phyloP scores from a whole-genome alignment of 129 eudicot genomes.

The Gnaphalium uliginosum region DNA sequence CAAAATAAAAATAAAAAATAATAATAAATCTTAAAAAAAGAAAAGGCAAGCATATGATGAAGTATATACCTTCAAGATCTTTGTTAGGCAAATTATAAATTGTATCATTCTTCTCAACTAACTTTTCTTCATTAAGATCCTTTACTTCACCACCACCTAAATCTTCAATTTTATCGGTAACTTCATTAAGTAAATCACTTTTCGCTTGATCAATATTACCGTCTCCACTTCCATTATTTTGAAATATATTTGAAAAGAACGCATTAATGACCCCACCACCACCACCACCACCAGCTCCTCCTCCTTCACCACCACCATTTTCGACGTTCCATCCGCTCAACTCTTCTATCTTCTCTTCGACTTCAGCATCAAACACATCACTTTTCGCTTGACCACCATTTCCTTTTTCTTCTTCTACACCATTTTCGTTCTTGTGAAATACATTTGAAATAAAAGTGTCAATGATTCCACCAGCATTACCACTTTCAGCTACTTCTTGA shows the following conservation, averaged over 20 bases:
- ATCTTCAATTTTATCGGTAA: constrained; percentile 13
- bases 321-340: constrained; percentile 4
- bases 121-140: constrained; percentile 28
- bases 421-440: constrained; percentile 33
- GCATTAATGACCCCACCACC: constrained; percentile 31
- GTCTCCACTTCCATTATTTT: constrained; percentile 20
- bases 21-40: not conserved
- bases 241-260: constrained; percentile 37
- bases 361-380: constrained; percentile 12
- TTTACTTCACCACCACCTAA: constrained; percentile 25
- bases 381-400: constrained; percentile 1
- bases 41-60: not conserved
- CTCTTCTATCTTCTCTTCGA: constrained; percentile 16
- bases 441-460: constrained; percentile 44
- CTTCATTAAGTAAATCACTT: constrained; percentile 11
- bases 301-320: constrained; percentile 25
- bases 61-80: constrained; percentile 38
- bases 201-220: constrained; percentile 11
- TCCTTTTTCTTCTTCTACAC: constrained; percentile 10
- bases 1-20: not conserved
- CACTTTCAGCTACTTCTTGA: not conserved
- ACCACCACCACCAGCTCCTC: constrained; percentile 19
- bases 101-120: constrained; percentile 27
- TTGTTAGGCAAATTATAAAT: constrained; percentile 34
- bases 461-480: constrained; percentile 45